Base-by-base conservation (phyloP, 192 early-diverging fungal species). In the Umbelopsis isabellina region DNA sequence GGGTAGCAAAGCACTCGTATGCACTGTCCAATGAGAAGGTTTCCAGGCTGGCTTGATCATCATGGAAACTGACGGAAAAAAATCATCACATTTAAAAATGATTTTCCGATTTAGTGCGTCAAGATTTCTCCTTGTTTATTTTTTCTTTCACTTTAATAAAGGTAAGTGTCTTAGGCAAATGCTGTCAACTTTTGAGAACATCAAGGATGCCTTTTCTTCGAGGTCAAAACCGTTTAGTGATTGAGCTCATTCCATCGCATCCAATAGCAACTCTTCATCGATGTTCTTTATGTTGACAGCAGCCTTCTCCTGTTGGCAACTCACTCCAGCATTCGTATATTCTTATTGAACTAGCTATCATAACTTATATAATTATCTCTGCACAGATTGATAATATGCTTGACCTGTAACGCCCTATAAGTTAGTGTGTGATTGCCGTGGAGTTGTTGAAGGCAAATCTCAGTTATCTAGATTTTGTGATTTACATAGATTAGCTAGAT, bases 231-330 rank as follows among this genome's bases (percentile, higher is more conserved):
- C 10, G 27, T 15, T 1, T 35, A 16, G 16, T 61, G 25, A 18
- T 15, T 35, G 55, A 13, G 27, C 12, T 61, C 55, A 35, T 61
- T 61, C 27, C 55, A 61, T 35, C 12, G 15, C 55, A 61, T 61
- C 55, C 27, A 61, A 61, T 0, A 61, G 55, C 55, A 61, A 41
- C 0, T 5, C 27, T 2, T 41, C 6, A 61, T 61, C 16, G 25
- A 25, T 13, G 27, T 18, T 35, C 27, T 61, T 61, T 61, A 61
- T 61, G 55, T 61, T 61, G 55, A 35, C 12, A 61, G 55, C 55
- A 61, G 55, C 25, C 25, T 4, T 35, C 18, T 33, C 30, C 55
- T 61, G 27, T 15, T 35, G 55, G 6, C 55, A 61, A 61, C 55
- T 35, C 55, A 61, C 55, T 61, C 55, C 55, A n/a, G 27, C 55